Evolutionary conservation across 1,284 basidiomycete genomes (phyloP).

Genomic region (Moesziomyces parantarcticus): DNA sequence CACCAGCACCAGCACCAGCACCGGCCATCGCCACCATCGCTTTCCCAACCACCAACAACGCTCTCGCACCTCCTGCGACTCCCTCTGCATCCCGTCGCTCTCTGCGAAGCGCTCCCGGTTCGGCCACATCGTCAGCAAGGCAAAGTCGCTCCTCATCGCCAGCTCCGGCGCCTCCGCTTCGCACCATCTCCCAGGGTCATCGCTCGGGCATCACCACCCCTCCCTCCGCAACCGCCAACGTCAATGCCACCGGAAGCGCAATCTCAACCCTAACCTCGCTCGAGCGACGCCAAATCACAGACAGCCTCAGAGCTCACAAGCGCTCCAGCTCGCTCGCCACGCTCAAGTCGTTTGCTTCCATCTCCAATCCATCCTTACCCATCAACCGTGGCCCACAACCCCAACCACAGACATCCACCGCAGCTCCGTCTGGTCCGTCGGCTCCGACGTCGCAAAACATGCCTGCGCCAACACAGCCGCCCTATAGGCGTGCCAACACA

Average conservation of each 20-base stretch:
- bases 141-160: conserved; percentile 41
- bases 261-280: conserved; percentile 27
- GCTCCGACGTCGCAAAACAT: conserved; percentile 15
- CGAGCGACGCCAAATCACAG: conserved; percentile 31
- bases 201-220: conserved; percentile 9
- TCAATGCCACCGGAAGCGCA: conserved; percentile 38
- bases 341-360: conserved; percentile 28
- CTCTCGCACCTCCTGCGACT: not conserved
- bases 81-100: too few relatives aligned
- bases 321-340: conserved; percentile 39
- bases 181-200: conserved; percentile 32
- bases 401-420: not conserved
- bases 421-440: conserved; percentile 2
- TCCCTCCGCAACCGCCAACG: conserved; percentile 31
- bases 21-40: conserved; percentile 10
- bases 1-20: not conserved
- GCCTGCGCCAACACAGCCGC: conserved; percentile 36
- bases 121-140: conserved; percentile 15
- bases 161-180: conserved; percentile 33
- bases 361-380: conserved; percentile 13
- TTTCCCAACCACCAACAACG: conserved; percentile 12
- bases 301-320: conserved; percentile 28
- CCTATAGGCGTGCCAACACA: conserved; percentile 30
- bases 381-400: not conserved
- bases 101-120: conserved; percentile 8